Percentiles rank a stretch among this genome's conserved stretches.
Conservation (phyloP, 257 asterid genomes). For the Anisodus tanguticus region DNA sequence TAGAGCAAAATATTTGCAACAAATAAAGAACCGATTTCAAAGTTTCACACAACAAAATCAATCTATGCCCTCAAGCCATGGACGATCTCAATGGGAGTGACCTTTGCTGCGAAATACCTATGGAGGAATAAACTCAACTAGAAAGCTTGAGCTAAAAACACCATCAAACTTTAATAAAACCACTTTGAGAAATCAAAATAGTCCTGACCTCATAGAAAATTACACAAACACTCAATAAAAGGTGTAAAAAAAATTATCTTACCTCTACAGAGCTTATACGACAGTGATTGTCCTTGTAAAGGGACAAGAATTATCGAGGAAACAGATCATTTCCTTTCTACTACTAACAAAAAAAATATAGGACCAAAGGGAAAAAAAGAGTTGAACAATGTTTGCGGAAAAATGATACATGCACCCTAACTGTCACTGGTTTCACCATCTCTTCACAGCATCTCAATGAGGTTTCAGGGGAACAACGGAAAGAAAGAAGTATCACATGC, state of each 20-base stretch:
- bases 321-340: slow-evolving; percentile 26
- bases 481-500: slow-evolving; percentile 24
- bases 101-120: not conserved
- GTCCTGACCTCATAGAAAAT: not conserved
- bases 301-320: not conserved
- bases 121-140: not conserved
- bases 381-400: slow-evolving; percentile 12
- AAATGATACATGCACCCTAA: slow-evolving; percentile 27
- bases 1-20: not conserved
- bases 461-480: slow-evolving; percentile 21
- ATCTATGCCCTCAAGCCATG: not conserved
- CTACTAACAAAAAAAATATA: not conserved
- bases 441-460: slow-evolving; percentile 27
- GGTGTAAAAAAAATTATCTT: slow-evolving; percentile 4
- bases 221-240: not conserved
- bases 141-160: not conserved
- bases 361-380: not conserved
- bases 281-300: slow-evolving; percentile 12
- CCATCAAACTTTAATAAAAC: not conserved
- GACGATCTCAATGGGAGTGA: not conserved
- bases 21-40: not conserved
- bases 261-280: slow-evolving; percentile 18
- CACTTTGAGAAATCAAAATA: not conserved
- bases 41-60: not conserved
- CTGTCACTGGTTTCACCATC: slow-evolving; percentile 29